Conservation (phyloP, 2,329 filamentous ascomycete genomes). For the Tolypocladium paradoxum region DNA sequence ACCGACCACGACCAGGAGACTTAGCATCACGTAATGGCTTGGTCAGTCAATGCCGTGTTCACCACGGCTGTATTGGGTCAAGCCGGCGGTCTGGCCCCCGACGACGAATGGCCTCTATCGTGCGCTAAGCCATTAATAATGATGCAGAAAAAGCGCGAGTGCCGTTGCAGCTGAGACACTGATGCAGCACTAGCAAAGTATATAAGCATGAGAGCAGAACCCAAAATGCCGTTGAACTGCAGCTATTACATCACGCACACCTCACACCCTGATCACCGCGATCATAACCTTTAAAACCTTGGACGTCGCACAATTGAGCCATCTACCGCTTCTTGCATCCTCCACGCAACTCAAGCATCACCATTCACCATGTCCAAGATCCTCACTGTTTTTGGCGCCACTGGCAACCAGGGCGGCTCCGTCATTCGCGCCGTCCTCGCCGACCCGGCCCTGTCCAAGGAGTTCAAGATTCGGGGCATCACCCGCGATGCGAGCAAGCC, state of each 20-base stretch:
- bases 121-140: not conserved
- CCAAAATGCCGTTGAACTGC: no score
- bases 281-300: not conserved
- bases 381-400: conserved; percentile 35
- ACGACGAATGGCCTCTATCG: no score
- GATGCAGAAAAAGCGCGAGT: not conserved
- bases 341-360: no score
- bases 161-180: not conserved
- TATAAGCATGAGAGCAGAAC: not conserved
- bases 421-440: conserved; percentile 33
- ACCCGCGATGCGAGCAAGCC: conserved; percentile 33
- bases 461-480: conserved; percentile 34
- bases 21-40: no score
- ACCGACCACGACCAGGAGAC: no score
- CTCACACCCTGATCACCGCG: not conserved
- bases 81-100: not conserved
- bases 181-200: not conserved
- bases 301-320: not conserved
- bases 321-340: not conserved
- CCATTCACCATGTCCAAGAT: conserved; percentile 23
- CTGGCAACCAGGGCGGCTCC: conserved; percentile 37
- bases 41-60: no score
- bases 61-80: no score
- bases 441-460: conserved; percentile 31
- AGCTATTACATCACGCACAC: no score